A percentile compares a stretch with the other conserved stretches of the same genome.
These are phyloP conservation scores for Psilocybe cubensis DNA, from an alignment of 768 basidiomycete genomes.

Conservation along the genomic window DNA sequence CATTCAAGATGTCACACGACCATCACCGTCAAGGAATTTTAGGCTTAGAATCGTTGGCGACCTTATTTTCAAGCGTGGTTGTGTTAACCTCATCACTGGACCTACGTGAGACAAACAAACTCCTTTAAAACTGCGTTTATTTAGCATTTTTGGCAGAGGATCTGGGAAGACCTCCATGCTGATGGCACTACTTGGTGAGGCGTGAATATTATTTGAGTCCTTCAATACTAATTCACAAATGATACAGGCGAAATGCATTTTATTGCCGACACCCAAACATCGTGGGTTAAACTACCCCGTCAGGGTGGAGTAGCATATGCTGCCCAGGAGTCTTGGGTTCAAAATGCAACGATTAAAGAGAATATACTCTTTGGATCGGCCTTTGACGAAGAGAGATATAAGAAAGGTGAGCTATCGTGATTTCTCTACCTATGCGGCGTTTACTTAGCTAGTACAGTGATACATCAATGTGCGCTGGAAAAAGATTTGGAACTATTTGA, in stretches of 20 bases:
- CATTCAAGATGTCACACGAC: conserved; percentile 30
- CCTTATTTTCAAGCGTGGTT: conserved; percentile 54
- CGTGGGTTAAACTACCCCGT: conserved; percentile 70
- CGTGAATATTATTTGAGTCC: not conserved
- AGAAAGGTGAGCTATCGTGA: not conserved
- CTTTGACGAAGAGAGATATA: conserved; percentile 28
- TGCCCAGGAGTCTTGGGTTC: conserved; percentile 81
- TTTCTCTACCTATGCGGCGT: not conserved
- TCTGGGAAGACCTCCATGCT: conserved; percentile 64
- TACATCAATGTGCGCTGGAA: not conserved
- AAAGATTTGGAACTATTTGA: conserved; percentile 6
- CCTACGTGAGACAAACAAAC: conserved; percentile 40
- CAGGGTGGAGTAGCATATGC: conserved; percentile 27
- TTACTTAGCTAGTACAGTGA: not conserved
- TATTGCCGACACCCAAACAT: conserved; percentile 45
- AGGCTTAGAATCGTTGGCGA: conserved; percentile 54
- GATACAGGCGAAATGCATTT: conserved; percentile 63
- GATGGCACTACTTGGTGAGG: conserved; percentile 53
- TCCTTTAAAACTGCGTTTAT: not conserved
- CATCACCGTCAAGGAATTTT: conserved; percentile 52
- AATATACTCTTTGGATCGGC: conserved; percentile 61
- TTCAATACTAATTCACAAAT: not conserved
- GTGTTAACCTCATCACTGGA: conserved; percentile 62
- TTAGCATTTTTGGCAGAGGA: conserved; percentile 21
- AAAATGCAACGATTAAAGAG: conserved; percentile 74